Percentiles rank a stretch among this genome's conserved stretches.
Conservation (phyloP, 1,284 basidiomycete genomes). For the Tilletia setariae region DNA sequence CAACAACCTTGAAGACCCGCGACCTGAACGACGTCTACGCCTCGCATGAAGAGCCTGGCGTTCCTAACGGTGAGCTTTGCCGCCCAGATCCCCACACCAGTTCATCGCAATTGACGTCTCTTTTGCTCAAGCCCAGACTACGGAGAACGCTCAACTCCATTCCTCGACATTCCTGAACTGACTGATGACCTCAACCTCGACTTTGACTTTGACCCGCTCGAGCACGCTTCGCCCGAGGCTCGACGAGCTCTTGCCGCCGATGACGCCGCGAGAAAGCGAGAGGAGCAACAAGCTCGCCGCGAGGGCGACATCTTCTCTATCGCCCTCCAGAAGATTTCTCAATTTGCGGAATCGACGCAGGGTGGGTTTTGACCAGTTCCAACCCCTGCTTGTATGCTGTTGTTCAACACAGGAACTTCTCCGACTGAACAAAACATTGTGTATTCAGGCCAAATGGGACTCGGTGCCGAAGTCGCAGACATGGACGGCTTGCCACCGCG, state of each 20-base stretch:
- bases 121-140: neutral
- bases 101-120: neutral
- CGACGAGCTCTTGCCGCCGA: neutral
- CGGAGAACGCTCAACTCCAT: conserved; percentile 9
- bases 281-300: neutral
- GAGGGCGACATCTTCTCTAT: conserved; percentile 17
- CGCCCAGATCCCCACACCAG: neutral
- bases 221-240: conserved; percentile 15
- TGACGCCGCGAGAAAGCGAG: conserved; percentile 5
- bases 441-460: conserved; percentile 2
- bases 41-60: conserved; percentile 12
- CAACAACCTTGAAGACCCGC: neutral
- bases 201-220: conserved; percentile 19
- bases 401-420: no score
- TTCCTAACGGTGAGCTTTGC: neutral
- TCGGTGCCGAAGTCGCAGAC: conserved; percentile 1
- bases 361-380: no score
- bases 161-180: conserved; percentile 16
- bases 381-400: no score
- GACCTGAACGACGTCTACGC: conserved; percentile 6
- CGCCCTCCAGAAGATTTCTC: conserved; percentile 14
- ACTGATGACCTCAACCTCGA: conserved; percentile 14
- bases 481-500: neutral
- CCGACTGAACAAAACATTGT: neutral
- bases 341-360: conserved; percentile 17